Evolutionary conservation across 768 basidiomycete genomes (phyloP).

Genomic region (Russula sp.): DNA sequence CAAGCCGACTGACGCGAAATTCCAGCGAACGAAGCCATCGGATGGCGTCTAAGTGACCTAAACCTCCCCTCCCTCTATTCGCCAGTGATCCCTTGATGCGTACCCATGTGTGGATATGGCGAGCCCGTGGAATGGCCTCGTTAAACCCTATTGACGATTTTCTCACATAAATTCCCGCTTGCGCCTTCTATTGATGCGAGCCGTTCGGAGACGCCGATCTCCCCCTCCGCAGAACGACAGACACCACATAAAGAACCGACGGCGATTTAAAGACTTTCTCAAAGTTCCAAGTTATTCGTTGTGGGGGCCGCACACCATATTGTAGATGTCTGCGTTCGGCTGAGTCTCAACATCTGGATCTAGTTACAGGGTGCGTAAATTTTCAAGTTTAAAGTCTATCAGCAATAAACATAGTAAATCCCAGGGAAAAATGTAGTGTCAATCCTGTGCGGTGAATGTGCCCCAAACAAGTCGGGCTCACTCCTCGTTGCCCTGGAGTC

Average conservation of each 20-base stretch:
- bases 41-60: too few species aligned
- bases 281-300: neutral
- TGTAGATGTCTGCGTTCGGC: neutral
- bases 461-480: neutral
- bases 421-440: neutral
- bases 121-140: neutral
- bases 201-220: neutral
- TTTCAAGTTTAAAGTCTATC: too few species aligned
- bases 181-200: constrained; percentile 13
- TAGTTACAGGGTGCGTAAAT: neutral
- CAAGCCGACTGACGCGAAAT: neutral
- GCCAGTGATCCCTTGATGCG: neutral
- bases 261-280: neutral
- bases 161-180: neutral
- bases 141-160: neutral
- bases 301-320: neutral
- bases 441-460: neutral
- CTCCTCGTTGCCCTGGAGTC: constrained; percentile 4
- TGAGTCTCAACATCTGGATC: neutral
- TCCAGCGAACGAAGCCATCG: too few species aligned
- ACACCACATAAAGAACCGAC: neutral
- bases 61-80: neutral
- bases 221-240: neutral
- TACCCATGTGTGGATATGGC: neutral
- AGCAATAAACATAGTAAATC: neutral